These are phyloP conservation scores for Fusarium nelsonii DNA, from an alignment of 2,329 filamentous ascomycete species.

Conservation along the genomic window DNA sequence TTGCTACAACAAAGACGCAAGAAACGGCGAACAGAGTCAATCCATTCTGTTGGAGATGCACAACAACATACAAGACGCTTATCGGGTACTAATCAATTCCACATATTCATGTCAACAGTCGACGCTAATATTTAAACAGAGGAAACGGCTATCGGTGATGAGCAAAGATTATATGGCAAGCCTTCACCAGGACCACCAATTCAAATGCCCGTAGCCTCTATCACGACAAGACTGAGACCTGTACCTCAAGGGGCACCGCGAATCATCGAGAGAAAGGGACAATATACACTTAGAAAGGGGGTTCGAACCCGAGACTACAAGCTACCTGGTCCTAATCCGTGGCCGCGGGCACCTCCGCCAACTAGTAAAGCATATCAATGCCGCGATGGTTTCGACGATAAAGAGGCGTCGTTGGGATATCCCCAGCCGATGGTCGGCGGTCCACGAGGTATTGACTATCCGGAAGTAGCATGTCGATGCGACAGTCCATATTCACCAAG, in stretches of 20 bases:
- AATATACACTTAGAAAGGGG: constrained; percentile 47
- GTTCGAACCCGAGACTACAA: constrained; percentile 50
- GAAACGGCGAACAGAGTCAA: constrained; percentile 37
- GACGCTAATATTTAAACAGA: constrained; percentile 2
- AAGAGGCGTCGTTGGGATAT: constrained; percentile 35
- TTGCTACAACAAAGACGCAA: constrained; percentile 1
- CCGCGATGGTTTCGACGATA: constrained; percentile 49
- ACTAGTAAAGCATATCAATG: constrained; percentile 46
- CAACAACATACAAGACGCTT: background rate
- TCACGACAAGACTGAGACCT: constrained; percentile 38
- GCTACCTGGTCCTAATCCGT: constrained; percentile 27
- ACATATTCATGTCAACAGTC: background rate
- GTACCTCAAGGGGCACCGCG: constrained; percentile 48
- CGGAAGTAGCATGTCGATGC: background rate
- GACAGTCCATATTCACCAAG: background rate
- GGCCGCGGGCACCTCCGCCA: background rate
- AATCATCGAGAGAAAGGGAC: constrained; percentile 44
- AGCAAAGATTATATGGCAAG: background rate
- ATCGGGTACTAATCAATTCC: background rate
- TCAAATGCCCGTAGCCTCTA: too few species aligned
- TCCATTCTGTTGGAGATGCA: constrained; percentile 20
- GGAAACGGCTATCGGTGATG: background rate
- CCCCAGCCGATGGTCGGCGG: constrained; percentile 27
- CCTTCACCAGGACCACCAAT: background rate
- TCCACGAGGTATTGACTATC: background rate